These are phyloP conservation scores for Rutstroemia sp. DNA, from an alignment of 2,329 filamentous ascomycete species.

Conservation along the genomic window DNA sequence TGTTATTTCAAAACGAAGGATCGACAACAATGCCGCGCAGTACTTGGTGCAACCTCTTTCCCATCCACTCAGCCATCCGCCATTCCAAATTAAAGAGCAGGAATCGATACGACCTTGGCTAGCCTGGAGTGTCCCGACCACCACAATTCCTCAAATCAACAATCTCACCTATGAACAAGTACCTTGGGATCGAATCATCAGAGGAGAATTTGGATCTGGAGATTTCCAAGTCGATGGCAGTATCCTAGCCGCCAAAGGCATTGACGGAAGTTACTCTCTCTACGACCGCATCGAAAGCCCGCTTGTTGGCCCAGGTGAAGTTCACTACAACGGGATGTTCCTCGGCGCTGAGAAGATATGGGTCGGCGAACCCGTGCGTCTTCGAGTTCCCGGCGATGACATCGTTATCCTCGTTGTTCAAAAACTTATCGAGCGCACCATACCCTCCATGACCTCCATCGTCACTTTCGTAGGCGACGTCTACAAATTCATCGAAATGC, in stretches of 20 bases:
- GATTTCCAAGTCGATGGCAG: conserved; percentile 48
- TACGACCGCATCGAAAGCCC: conserved; percentile 39
- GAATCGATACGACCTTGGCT: conserved; percentile 48
- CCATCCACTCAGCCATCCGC: conserved; percentile 34
- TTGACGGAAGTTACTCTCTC: conserved; percentile 48
- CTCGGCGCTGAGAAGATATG: conserved; percentile 53
- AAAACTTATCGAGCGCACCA: conserved; percentile 29
- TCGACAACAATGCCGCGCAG: conserved; percentile 27
- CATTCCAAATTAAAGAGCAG: conserved; percentile 35
- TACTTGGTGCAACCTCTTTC: conserved; percentile 43
- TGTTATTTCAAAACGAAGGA: conserved; percentile 40
- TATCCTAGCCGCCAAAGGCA: conserved; percentile 47
- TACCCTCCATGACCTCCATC: conserved; percentile 24
- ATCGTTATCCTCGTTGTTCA: conserved; percentile 40
- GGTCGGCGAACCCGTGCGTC: conserved; percentile 49
- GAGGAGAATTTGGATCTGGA: conserved; percentile 35
- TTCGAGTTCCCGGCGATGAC: conserved; percentile 35
- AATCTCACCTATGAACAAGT: conserved; percentile 39
- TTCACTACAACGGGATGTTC: conserved; percentile 46
- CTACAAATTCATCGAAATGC: conserved; percentile 40
- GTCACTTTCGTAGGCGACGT: conserved; percentile 42
- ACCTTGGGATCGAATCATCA: conserved; percentile 40
- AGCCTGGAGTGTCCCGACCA: conserved; percentile 48
- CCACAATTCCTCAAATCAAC: conserved; percentile 38
- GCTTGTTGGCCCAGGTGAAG: conserved; percentile 32